These are phyloP conservation scores for Amauroascus niger DNA, from an alignment of 2,329 filamentous ascomycete species.

Conservation along the genomic window DNA sequence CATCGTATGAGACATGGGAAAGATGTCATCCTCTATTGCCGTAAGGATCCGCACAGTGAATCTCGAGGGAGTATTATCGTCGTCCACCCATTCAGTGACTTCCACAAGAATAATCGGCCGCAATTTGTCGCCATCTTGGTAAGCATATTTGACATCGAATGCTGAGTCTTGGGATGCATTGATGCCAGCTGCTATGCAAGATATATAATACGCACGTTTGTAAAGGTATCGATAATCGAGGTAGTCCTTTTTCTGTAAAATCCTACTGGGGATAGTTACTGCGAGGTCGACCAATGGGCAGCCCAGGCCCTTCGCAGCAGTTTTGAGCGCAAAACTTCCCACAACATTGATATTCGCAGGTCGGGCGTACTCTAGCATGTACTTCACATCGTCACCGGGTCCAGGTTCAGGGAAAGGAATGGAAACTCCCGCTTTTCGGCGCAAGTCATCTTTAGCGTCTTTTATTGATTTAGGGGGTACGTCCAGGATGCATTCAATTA, in stretches of 20 bases:
- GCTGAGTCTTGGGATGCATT: conserved; percentile 46
- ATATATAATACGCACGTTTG: conserved; percentile 83
- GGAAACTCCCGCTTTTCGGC: conserved; percentile 56
- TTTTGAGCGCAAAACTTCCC: conserved; percentile 74
- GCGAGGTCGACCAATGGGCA: conserved; percentile 63
- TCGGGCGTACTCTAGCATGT: conserved; percentile 68
- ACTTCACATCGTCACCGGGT: conserved; percentile 64
- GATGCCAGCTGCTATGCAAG: conserved; percentile 64
- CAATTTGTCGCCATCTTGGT: conserved; percentile 63
- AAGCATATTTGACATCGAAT: conserved; percentile 54
- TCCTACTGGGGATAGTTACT: conserved; percentile 65
- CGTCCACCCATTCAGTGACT: conserved; percentile 25
- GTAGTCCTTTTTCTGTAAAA: conserved; percentile 94
- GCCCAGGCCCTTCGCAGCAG: conserved; percentile 56
- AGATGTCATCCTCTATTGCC: conserved; percentile 58
- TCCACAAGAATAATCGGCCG: conserved; percentile 56
- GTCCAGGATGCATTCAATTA: conserved; percentile 49
- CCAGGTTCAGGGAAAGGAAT: conserved; percentile 78
- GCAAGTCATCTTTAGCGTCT: conserved; percentile 57
- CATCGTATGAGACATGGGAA: conserved; percentile 60
- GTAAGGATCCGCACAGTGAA: conserved; percentile 67
- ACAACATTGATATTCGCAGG: conserved; percentile 76
- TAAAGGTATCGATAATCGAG: conserved; percentile 89
- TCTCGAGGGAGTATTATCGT: conserved; percentile 34
- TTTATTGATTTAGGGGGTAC: conserved; percentile 44